These are phyloP conservation scores for Suillus tomentosus DNA, from an alignment of 768 basidiomycete genomes.

Conservation along the genomic window DNA sequence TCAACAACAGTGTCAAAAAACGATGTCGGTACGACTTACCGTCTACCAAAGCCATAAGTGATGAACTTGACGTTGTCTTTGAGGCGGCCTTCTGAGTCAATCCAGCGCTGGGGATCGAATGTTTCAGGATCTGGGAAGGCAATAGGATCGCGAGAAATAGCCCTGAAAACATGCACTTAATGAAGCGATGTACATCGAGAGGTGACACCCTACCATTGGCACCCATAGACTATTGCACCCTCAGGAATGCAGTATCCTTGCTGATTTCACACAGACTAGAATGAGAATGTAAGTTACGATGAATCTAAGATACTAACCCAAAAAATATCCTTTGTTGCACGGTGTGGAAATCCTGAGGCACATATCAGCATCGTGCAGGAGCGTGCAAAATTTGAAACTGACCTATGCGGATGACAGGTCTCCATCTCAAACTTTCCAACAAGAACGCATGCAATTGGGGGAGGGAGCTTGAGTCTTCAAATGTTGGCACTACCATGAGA, in stretches of 20 bases:
- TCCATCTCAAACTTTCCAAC: neutral
- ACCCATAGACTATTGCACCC: neutral
- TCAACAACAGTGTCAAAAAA: neutral
- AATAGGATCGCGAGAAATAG: conserved; percentile 20
- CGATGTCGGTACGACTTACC: neutral
- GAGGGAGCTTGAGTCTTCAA: neutral
- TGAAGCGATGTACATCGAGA: neutral
- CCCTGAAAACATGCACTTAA: neutral
- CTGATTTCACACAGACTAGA: neutral
- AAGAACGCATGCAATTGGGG: neutral
- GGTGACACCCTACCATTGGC: neutral
- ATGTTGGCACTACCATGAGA: neutral
- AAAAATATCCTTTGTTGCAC: neutral
- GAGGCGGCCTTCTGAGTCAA: conserved; percentile 21
- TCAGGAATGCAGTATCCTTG: neutral
- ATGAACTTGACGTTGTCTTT: neutral
- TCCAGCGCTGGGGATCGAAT: conserved; percentile 62
- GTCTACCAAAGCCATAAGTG: neutral
- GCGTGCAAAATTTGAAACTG: neutral
- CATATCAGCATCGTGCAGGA: neutral
- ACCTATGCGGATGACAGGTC: conserved; percentile 2
- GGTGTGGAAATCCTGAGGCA: neutral
- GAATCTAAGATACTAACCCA: neutral
- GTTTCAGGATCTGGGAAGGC: conserved; percentile 52
- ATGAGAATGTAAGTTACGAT: neutral